A percentile compares a stretch with the other conserved stretches of the same genome.
Conservation (phyloP, 441 rosid species). For the Corymbia calophylla region DNA sequence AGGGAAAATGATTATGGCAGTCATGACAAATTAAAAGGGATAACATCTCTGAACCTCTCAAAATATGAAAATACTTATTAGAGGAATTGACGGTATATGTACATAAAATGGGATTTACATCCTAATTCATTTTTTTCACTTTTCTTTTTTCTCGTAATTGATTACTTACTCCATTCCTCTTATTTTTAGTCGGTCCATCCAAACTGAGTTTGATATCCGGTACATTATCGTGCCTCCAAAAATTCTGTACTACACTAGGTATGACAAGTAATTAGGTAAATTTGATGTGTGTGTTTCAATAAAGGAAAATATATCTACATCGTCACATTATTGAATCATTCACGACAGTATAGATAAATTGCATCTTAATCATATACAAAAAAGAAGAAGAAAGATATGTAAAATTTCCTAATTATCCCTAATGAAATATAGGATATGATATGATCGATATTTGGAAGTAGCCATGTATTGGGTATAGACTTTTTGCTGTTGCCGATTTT, state of each 20-base stretch:
- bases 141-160: neutral
- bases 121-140: neutral
- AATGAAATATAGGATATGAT: neutral
- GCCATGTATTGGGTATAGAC: neutral
- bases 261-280: neutral
- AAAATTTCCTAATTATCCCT: neutral
- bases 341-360: fast-evolving
- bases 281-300: neutral
- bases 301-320: neutral
- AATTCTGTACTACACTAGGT: neutral
- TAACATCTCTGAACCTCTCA: no score
- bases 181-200: neutral
- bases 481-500: no score
- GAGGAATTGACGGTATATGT: neutral
- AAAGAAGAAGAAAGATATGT: neutral
- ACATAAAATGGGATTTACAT: neutral
- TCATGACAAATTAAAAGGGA: no score
- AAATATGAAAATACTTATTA: no score
- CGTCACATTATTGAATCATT: neutral
- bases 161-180: neutral
- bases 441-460: neutral
- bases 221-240: neutral
- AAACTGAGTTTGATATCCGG: fast-evolving
- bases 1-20: no score
- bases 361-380: neutral